These are phyloP conservation scores for Fusarium sp. DNA, from an alignment of 2,329 filamentous ascomycete species.

Conservation along the genomic window DNA sequence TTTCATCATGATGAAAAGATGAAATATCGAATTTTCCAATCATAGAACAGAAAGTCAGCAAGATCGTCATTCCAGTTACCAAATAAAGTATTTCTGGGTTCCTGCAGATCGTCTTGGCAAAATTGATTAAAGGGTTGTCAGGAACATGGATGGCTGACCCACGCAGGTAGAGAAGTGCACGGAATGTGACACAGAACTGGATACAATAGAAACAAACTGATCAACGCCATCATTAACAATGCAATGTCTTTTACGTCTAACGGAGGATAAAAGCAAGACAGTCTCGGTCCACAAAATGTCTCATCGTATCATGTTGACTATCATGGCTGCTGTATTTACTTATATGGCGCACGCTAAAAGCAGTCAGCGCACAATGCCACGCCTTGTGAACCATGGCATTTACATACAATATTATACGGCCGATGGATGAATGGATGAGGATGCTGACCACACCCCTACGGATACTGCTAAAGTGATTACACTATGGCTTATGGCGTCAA, in stretches of 20 bases:
- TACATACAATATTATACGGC: not conserved
- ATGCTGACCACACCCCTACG: slow-evolving; percentile 19
- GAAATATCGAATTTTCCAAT: slow-evolving; percentile 8
- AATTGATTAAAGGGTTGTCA: slow-evolving; percentile 6
- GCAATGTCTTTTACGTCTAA: not conserved
- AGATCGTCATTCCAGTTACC: slow-evolving; percentile 18
- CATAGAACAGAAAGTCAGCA: not conserved
- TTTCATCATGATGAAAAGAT: not conserved
- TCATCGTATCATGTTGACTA: not conserved
- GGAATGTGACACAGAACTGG: slow-evolving; percentile 15
- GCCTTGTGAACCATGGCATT: slow-evolving; percentile 10
- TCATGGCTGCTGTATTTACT: not conserved
- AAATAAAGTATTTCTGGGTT: slow-evolving; percentile 18
- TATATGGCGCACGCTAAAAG: slow-evolving; percentile 18
- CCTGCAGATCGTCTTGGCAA: slow-evolving; percentile 41
- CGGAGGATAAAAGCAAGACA: slow-evolving; percentile 31
- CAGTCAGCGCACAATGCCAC: slow-evolving; percentile 11
- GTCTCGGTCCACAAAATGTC: slow-evolving; percentile 20
- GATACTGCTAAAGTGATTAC: not conserved
- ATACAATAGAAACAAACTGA: not conserved
- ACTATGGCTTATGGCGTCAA: not conserved
- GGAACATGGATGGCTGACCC: slow-evolving; percentile 12
- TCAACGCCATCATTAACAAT: not conserved
- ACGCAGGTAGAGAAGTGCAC: not conserved
- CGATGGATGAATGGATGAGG: not conserved